Percentiles rank a stretch among this genome's conserved stretches.
These are phyloP conservation scores for Cryptosporidium meleagridis DNA, from an alignment of 169 alveolate species.

Conservation along the genomic window DNA sequence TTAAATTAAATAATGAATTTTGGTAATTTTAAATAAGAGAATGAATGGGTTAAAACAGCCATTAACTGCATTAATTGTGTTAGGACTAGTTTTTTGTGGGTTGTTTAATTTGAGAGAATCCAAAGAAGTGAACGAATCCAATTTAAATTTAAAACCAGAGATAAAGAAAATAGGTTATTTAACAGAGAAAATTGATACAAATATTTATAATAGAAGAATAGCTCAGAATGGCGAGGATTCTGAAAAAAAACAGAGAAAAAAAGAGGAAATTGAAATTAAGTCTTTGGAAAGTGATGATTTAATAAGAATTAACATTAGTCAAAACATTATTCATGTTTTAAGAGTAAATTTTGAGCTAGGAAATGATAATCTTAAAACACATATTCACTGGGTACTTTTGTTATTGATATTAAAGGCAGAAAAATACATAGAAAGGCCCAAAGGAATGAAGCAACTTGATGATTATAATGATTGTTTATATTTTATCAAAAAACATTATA, in stretches of 20 bases:
- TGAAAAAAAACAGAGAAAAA: not conserved
- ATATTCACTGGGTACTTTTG: slow-evolving; percentile 42
- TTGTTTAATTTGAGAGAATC: not conserved
- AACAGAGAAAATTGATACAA: slow-evolving; percentile 10
- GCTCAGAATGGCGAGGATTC: not conserved
- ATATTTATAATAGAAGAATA: not conserved
- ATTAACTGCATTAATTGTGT: not conserved
- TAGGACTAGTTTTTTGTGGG: not conserved
- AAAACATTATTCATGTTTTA: not conserved
- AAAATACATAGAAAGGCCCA: slow-evolving; percentile 10
- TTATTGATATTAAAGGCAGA: slow-evolving; percentile 24
- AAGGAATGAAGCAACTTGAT: not conserved
- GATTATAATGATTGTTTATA: slow-evolving; percentile 28
- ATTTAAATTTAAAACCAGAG: not conserved
- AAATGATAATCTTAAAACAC: not conserved
- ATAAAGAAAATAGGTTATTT: not conserved
- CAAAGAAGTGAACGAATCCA: not conserved
- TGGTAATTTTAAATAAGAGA: not conserved
- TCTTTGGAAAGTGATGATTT: not conserved
- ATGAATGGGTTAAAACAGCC: not conserved
- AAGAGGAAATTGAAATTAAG: not conserved
- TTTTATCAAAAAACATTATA: slow-evolving; percentile 9
- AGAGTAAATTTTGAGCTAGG: slow-evolving; percentile 47
- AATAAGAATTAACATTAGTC: slow-evolving; percentile 2
- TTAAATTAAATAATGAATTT: not conserved